phyloP scores from a whole-genome alignment of 1,284 basidiomycete species.

The Microbotryomycetes sp. region DNA sequence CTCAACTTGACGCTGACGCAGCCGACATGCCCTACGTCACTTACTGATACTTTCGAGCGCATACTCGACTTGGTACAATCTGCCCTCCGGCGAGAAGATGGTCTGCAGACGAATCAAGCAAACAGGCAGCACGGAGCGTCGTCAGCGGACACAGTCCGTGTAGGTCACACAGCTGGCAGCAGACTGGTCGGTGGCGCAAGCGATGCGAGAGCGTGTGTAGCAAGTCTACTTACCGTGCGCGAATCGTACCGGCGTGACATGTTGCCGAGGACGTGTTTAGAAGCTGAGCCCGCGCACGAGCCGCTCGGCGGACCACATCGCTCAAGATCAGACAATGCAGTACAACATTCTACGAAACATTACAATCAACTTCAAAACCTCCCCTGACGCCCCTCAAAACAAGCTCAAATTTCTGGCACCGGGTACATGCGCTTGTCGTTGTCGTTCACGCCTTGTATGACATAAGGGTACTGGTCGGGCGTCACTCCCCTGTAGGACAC shows the following conservation, averaged over 20 bases:
- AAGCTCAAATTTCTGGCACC: constrained; percentile 19
- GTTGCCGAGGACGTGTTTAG: not conserved
- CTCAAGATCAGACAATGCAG: not conserved
- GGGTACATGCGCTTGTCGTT: constrained; percentile 14
- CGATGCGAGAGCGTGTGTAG: too few relatives aligned
- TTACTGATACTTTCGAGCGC: constrained; percentile 35
- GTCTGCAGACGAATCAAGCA: constrained; percentile 8
- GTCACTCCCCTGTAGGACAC: not conserved
- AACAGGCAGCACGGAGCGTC: not conserved
- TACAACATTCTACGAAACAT: not conserved
- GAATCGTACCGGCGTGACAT: constrained; percentile 33
- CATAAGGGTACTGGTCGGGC: constrained; percentile 13
- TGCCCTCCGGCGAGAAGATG: constrained; percentile 37
- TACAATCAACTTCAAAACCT: not conserved
- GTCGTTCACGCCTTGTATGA: constrained; percentile 10
- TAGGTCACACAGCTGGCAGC: not conserved
- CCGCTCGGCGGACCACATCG: not conserved
- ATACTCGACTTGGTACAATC: constrained; percentile 38
- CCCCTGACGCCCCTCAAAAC: too few relatives aligned
- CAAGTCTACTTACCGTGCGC: constrained; percentile 23
- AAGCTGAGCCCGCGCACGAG: not conserved
- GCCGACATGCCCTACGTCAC: not conserved
- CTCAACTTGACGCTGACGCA: not conserved
- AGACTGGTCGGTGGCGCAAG: not conserved
- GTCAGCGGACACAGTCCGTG: constrained; percentile 2